phyloP scores from a whole-genome alignment of 1,139 yeast genomes.

The Yamadazyma kanchanaburiensis region DNA sequence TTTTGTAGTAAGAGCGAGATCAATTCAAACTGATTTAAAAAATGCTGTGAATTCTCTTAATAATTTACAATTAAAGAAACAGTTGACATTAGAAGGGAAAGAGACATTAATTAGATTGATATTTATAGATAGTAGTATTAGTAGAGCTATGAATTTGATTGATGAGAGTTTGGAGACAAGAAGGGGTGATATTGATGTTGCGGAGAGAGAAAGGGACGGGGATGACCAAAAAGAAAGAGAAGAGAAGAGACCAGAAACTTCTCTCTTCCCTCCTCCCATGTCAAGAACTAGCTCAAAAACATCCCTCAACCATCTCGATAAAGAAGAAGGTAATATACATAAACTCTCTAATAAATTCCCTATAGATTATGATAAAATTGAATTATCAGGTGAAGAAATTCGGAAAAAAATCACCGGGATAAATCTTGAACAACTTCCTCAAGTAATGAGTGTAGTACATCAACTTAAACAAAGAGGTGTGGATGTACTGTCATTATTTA shows the following conservation, averaged over 20 bases:
- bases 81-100: conserved; percentile 63
- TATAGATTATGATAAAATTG: conserved; percentile 9
- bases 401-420: conserved; percentile 43
- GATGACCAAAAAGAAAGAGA: background rate
- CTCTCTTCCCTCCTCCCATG: conserved; percentile 12
- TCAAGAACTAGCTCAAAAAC: conserved; percentile 37
- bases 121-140: conserved; percentile 65
- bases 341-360: conserved; percentile 27
- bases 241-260: background rate
- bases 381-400: conserved; percentile 51
- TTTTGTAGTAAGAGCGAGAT: conserved; percentile 43
- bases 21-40: conserved; percentile 45
- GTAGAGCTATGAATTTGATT: conserved; percentile 58
- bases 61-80: conserved; percentile 49
- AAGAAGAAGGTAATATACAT: conserved; percentile 41
- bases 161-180: conserved; percentile 19
- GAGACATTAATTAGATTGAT: conserved; percentile 69
- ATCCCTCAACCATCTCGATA: conserved; percentile 31
- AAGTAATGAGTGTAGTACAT: conserved; percentile 48
- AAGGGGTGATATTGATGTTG: conserved; percentile 1
- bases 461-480: conserved; percentile 51
- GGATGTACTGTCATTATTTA: conserved; percentile 39
- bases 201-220: conserved; percentile 1
- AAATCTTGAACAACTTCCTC: conserved; percentile 51
- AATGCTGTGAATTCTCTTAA: conserved; percentile 56